Evolutionary conservation across 768 basidiomycete genomes (phyloP), one percentile per base, ranked within the genome.

Genomic region (Hydnomerulius pinastri): DNA sequence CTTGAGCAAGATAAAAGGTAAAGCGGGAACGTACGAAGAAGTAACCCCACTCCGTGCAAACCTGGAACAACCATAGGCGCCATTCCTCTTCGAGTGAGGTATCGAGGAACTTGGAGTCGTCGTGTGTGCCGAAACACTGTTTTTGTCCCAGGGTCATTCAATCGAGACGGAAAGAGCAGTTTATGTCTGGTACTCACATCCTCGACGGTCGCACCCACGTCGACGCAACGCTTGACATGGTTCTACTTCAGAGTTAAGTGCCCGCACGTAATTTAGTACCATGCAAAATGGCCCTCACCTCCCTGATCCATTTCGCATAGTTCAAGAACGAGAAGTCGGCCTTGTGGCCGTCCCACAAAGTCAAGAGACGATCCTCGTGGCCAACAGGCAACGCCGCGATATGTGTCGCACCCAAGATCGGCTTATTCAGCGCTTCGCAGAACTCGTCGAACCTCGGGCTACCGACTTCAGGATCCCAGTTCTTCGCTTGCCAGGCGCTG

Each of bases 31-130:
- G 28, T 58, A 89, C 91, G 25, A 77, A 84, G 66, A 96, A 94
- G 68, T 92, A 99, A 2, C 94, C 96, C 96, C 96, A 98, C 61
- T 96, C 82, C 0, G 91, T 93, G 73, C 92, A 94, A 45, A 92
- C 90, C 71, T 92, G 94, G 78, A 92, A 96, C 5, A 75, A 57
- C 95, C 95, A 98, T 11, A 86, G 71, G 35, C 92, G 78, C 95
- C 95, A 98, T 4, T 77, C 78, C 59, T 91, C 80, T 49, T 82
- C 76, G 7, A 92, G 66, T 10, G 77, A 79, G 1, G 78, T 82
- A 11, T 77, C 73, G 55, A 77, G 76, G 68, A 80, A 96, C 57
- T 83, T 74, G 4, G 73, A 60, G 56, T 87, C 87, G 50, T 95
- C 73, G 54, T 77, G 85, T 0, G 92, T 90, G 4, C 93, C 92